Percentiles rank a stretch among this genome's conserved stretches.
Conservation (phyloP, 345 rosid species). For the Psidium friedrichsthalianum region DNA sequence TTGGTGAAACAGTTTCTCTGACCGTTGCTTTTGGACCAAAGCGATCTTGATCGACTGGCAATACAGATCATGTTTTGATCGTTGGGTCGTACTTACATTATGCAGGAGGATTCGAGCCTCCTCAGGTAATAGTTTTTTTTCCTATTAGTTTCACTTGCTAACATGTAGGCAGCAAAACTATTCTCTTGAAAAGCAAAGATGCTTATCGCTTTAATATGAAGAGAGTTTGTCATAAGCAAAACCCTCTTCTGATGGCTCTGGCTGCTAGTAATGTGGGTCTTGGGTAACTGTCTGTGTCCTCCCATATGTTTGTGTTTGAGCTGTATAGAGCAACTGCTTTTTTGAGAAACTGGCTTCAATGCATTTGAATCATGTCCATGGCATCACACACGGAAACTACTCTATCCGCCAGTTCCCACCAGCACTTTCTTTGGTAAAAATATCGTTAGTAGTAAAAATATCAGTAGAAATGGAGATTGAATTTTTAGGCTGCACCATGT, state of each 20-base stretch:
- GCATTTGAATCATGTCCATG: not conserved
- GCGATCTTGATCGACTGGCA: conserved; percentile 80
- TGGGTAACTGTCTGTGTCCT: not conserved
- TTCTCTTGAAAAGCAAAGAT: not conserved
- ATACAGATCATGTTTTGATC: conserved; percentile 68
- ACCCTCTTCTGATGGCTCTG: not conserved
- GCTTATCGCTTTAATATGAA: not conserved
- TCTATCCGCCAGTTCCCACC: not conserved
- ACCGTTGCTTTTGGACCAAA: conserved; percentile 82
- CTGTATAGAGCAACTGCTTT: not conserved
- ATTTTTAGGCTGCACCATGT: not conserved
- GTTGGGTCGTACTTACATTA: conserved; percentile 85
- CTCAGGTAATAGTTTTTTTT: conserved; percentile 35
- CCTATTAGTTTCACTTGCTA: not conserved
- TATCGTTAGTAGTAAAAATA: not conserved
- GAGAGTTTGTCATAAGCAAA: not conserved
- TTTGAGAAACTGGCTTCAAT: not conserved
- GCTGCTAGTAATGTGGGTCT: not conserved
- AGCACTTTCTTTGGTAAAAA: not conserved
- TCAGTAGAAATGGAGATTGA: not conserved
- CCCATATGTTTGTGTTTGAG: not conserved
- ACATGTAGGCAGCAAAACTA: not conserved
- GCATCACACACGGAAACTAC: not conserved
- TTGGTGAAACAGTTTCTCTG: conserved; percentile 46
- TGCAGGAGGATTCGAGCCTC: conserved; percentile 82